Evolutionary conservation across 495 filamentous ascomycete genomes (phyloP), one percentile per base, ranked within the genome.

Genomic region (Usnea hakonensis): DNA sequence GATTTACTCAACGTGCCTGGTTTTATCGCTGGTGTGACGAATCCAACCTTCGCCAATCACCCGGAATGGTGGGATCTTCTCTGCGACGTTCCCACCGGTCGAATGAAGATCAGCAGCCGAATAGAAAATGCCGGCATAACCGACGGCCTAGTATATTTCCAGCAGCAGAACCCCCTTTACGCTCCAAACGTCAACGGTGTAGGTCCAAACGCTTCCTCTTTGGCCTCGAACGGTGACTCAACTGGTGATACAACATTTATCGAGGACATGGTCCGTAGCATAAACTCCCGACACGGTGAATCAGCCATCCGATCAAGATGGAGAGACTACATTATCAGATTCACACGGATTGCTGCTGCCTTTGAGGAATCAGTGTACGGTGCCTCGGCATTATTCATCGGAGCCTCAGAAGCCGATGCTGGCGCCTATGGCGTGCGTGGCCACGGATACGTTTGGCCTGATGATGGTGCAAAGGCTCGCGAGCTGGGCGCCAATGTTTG

Each of bases 1-100:
- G 94, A 97, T 71, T 83, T 99, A 8, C 80, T 97, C 36, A 89
- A 90, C 64, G 95, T 99, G 2, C 92, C 95, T 23, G 94, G 94
- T 10, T 99, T 99, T 71, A 95, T 99, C 69, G 94, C 94, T 23
- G 94, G 94, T 62, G 94, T 99, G 21, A 99, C 94, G 3, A 99
- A 99, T 73, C 94, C 92, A 11, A 90, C 89, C 0, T 97, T 99
- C 72, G 90, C 91, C 63, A 85, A 92, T 67, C 93, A 97, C 68
- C 88, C 88, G 1, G 91, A 96, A 68, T 99, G 94, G 94, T 99
- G 94, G 94, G 94, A 99, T 74, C 73, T 99, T 10, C 80, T 99
- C 19, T 99, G 94, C 71, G 94, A 99, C 71, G 78, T 99, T 35
- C 87, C 90, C 5, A 91, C 86, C 3, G 94, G 94, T 35, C 84